Evolutionary conservation across 2,329 filamentous ascomycete species (phyloP), one percentile per base, ranked within the genome.

Genomic region (Pestalotiopsis fici): DNA sequence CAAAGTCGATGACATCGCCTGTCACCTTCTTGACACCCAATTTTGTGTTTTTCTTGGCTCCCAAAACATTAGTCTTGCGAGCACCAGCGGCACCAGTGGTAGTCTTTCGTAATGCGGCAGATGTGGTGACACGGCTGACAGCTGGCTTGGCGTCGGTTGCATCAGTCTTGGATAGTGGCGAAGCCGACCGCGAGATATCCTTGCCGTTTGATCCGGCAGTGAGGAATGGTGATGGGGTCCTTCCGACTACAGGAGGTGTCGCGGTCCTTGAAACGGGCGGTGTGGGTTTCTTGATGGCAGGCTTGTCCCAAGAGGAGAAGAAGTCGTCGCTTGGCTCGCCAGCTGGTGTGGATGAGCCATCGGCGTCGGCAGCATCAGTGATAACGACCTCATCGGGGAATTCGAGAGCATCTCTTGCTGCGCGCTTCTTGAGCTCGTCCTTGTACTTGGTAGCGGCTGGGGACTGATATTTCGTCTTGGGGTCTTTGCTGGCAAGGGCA

Each of bases 231-330:
- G 95, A 98, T 4, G 90, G 88, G 12, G 92, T 95, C 73, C 95
- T 91, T 74, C 91, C 91, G 73, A 93, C 87, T 12, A 93, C 88
- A 3, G 93, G 91, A 15, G 95, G 95, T 2, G 96, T 98, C 64
- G 90, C 91, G 56, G 93, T 96, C 76, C 96, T 91, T 47, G 95
- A 98, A 56, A 96, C 88, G 18, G 96, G 95, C 72, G 97, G 97
- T 71, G 94, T 98, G 43, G 95, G 95, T 74, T 94, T 91, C 86
- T 98, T 99, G 82, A 99, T 97, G 4, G 94, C 89, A 25, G 96
- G 96, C 83, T 98, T 98, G 77, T 98, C 96, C 96, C 95, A 99
- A 0, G 94, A 98, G 11, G 95, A 97, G 83, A 99, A 99, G 86
- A 99, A 99, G 79, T 98, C 96, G 76, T 98, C 95, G 23, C 91